Evolutionary conservation across 1,139 yeast genomes (phyloP).

Genomic region (Lodderomyces theae): DNA sequence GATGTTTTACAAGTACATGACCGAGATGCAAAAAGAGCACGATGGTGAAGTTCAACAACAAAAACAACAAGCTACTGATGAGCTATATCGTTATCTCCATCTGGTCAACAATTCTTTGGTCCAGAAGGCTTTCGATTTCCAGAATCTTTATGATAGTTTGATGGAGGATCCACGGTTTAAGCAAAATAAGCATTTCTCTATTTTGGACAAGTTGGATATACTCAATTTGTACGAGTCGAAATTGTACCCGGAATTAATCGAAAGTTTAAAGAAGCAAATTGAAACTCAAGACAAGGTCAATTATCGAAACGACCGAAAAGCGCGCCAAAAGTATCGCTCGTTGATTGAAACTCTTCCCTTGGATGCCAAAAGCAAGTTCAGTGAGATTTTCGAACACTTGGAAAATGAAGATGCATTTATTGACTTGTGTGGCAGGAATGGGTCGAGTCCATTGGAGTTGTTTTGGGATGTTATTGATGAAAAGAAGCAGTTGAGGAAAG

Average conservation of each 20-base stretch:
- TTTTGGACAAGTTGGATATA: conserved; percentile 58
- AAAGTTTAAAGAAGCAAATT: conserved; percentile 35
- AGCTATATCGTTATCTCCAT: conserved; percentile 48
- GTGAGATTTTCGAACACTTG: conserved; percentile 49
- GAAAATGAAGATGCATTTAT: conserved; percentile 59
- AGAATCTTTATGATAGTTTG: conserved; percentile 37
- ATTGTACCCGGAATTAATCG: conserved; percentile 39
- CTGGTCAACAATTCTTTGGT: conserved; percentile 34
- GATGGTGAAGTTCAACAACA: conserved; percentile 28
- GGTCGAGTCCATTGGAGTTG: conserved; percentile 76
- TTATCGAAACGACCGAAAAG: conserved; percentile 58
- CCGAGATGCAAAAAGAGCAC: conserved; percentile 37
- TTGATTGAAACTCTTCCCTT: conserved; percentile 44
- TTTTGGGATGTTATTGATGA: conserved; percentile 76
- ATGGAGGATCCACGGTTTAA: conserved; percentile 50
- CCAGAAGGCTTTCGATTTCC: conserved; percentile 41
- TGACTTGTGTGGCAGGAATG: conserved; percentile 69
- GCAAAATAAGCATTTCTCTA: conserved; percentile 56
- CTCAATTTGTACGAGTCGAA: conserved; percentile 51
- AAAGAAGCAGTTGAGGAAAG: conserved; percentile 52
- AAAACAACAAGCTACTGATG: conserved; percentile 50
- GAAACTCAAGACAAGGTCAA: conserved; percentile 37
- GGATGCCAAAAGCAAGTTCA: conserved; percentile 59
- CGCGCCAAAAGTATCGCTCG: conserved; percentile 56
- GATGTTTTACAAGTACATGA: conserved; percentile 51